Percentiles rank a stretch among this genome's conserved stretches.
Evolutionary conservation across 176 grass and related monocot genomes (phyloP).

Genomic region (barley (Hordeum vulgare)): MorexV3_pseudomolecules_assembly NC_058518.1:305905777-305906276

Average conservation of each 20-base stretch:
- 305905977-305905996: neutral
- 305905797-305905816: slow-evolving; percentile 10
- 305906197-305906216: neutral
- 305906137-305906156: neutral
- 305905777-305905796: slow-evolving; percentile 23
- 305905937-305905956: slow-evolving; percentile 96
- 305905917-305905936: slow-evolving; percentile 99
- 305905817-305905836: slow-evolving; percentile 3
- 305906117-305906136: neutral
- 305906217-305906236: slow-evolving; percentile 14
- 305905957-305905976: slow-evolving; percentile 98
- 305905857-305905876: slow-evolving; percentile 70
- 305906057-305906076: neutral
- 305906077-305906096: neutral
- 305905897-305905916: slow-evolving; percentile 98
- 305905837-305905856: neutral
- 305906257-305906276: slow-evolving; percentile 1
- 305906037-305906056: neutral
- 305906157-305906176: slow-evolving; percentile 1
- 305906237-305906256: neutral
- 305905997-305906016: neutral
- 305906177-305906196: neutral
- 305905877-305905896: slow-evolving; percentile 99
- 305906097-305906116: neutral
- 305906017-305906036: neutral